Evolutionary conservation across 495 filamentous ascomycete species (phyloP), one percentile per base, ranked within the genome.

Genomic region (Aspergillus nanangensis): DNA sequence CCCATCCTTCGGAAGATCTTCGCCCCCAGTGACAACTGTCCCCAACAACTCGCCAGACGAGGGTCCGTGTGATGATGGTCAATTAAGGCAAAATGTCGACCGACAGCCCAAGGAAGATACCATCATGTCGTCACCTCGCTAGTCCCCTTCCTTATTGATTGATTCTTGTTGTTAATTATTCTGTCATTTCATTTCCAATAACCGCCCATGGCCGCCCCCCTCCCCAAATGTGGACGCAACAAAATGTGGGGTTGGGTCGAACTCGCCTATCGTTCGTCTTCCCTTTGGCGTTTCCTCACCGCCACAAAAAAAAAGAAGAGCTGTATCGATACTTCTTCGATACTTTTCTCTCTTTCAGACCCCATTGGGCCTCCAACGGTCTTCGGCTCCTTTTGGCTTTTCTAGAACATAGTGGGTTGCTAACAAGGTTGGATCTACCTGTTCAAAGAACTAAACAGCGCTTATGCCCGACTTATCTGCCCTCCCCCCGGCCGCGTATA

Each of bases 261-360:
- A 58, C 55, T 64, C 59, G 62, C 61, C 64, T 66, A 58, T 56
- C 57, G 44, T 55, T 53, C 60, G 44, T 60, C 60, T 56, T 57
- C 36, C 43, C 44, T 38, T 31, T 40, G 15, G 29, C 37, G 47
- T 52, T 63, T 55, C 56, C 58, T 67, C 67, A 70, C 67, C 67
- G 67, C 67, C 67, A 68, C 63, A 65, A 57, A 58, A n/a, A n/a
- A n/a, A 62, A 48, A 49, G 42, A 41, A 47, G 55, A 55, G 17
- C 22, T 19, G 39, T 29, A 27, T 24, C 41, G 35, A 25, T 53
- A 60, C 51, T 52, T 57, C 47, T 14, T 57, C 48, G 44, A 42
- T 52, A 47, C 51, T 55, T 58, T 60, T 36, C 44, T 52, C 38
- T 52, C n/a, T n/a, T n/a, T 46, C 62, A 50, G 53, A 38, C 52